phyloP scores from a whole-genome alignment of 1,139 yeast species.

The Taphrina populina region DNA sequence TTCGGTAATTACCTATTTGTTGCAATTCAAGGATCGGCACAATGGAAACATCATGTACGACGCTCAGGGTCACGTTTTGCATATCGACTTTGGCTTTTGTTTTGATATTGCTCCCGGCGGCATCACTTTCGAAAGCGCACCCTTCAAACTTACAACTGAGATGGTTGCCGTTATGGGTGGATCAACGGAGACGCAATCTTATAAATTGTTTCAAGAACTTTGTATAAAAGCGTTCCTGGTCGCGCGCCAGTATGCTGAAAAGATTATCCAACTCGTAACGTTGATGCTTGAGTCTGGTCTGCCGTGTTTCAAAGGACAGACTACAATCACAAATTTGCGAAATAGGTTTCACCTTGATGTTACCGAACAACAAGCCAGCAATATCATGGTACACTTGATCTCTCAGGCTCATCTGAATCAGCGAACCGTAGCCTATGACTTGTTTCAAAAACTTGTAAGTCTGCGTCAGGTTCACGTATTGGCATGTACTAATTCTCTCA shows the following conservation, averaged over 20 bases:
- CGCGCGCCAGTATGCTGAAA: constrained; percentile 84
- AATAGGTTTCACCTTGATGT: constrained; percentile 77
- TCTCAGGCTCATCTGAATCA: constrained; percentile 79
- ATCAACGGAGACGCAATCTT: constrained; percentile 75
- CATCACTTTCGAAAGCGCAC: constrained; percentile 94
- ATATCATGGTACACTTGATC: constrained; percentile 71
- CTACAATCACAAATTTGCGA: constrained; percentile 74
- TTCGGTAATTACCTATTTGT: constrained; percentile 83
- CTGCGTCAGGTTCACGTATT: not conserved
- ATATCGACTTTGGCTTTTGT: constrained; percentile 97
- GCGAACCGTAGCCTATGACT: constrained; percentile 93
- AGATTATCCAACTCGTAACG: constrained; percentile 75
- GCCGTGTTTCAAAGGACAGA: constrained; percentile 86
- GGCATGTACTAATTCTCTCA: not conserved
- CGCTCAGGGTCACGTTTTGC: constrained; percentile 88
- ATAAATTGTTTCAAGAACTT: constrained; percentile 89
- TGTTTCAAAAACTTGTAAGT: constrained; percentile 71
- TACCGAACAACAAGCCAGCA: constrained; percentile 81
- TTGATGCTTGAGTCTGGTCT: constrained; percentile 96
- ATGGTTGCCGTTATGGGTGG: constrained; percentile 98
- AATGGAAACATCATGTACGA: constrained; percentile 99
- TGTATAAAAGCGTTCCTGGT: constrained; percentile 91
- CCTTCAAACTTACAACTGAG: constrained; percentile 92
- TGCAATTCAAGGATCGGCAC: constrained; percentile 96
- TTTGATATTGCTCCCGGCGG: constrained; percentile 99